Base-by-base conservation (phyloP, 2,329 filamentous ascomycete genomes). In the Aspergillus transmontanensis region DNA sequence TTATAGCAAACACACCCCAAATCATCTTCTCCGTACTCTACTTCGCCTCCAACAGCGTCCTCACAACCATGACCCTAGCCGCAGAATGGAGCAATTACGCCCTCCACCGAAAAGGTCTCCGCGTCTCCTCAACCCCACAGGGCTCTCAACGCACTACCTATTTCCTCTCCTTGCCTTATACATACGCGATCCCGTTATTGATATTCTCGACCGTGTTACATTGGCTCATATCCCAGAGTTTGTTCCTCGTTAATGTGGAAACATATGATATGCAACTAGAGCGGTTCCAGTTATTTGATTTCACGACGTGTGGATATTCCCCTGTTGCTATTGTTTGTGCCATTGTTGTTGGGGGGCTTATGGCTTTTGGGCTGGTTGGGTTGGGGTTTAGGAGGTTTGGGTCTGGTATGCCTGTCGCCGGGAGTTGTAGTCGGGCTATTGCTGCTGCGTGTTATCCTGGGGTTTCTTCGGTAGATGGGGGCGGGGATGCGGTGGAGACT, bases 1-100 rank as follows among this genome's bases (percentile, higher is more conserved):
- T 73, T 34, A 64, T 78, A 21, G 75, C 75, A 23, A 78, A 79
- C 58, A 61, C 67, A 0, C 75, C 74, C 1, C 77, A 79, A 67
- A 50, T 71, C 4, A 59, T 78, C 6, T 63, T 78, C 16, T 76
- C 74, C 4, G 58, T 76, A 45, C 60, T 77, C 14, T 78, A 76
- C 58, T 64, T 78, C 26, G 36, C 68, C 21, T 69, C 72, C 63
- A 78, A 78, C 59, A 63, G 70, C 21, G 61, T 78, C 10, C 67
- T 74, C 39, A 86, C 81, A 1, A 75, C 70, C 3, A 83, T 86
- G 71, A 74, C 81, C 1, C 71, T 82, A 0, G 79, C 78, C 0
- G 66, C 73, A 23, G 85, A 87, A 68, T 87, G 81, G 75, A 79
- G 73, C 53, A 66, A 69, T 1, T 81, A 81, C 69, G 75, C 75